Evolutionary conservation across 331 rosid genomes (phyloP).

Genomic region (Malus hybrid): DNA sequence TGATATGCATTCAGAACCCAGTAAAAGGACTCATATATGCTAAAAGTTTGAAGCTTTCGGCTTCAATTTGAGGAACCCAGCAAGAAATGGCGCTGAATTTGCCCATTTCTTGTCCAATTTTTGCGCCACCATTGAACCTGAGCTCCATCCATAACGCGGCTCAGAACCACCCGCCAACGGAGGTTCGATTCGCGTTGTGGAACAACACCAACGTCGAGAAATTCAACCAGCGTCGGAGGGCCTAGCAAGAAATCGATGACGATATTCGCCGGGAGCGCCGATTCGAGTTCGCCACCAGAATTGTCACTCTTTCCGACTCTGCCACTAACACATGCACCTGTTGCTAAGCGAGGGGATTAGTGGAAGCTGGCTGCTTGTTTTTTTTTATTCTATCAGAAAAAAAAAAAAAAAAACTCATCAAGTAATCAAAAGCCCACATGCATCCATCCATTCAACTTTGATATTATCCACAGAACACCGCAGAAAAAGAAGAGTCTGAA

Average conservation of each 20-base stretch:
- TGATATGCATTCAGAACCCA: neutral
- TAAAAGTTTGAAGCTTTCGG: neutral
- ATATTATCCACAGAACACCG: too few species aligned
- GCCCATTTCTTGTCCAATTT: constrained; percentile 36
- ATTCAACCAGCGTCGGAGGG: constrained; percentile 54
- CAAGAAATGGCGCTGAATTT: constrained; percentile 44
- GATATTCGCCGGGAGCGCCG: constrained; percentile 73
- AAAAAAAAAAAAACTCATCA: too few species aligned
- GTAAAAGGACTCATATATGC: neutral
- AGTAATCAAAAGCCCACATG: too few species aligned
- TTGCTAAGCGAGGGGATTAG: too few species aligned
- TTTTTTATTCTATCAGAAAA: too few species aligned
- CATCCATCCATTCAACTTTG: too few species aligned
- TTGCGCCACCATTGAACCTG: constrained; percentile 9
- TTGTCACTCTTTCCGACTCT: constrained; percentile 20
- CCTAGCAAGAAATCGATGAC: constrained; percentile 57
- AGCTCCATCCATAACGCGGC: constrained; percentile 11
- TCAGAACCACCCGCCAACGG: constrained; percentile 23
- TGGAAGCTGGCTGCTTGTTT: too few species aligned
- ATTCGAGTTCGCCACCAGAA: constrained; percentile 47
- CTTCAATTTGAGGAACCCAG: neutral
- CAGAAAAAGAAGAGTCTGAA: too few species aligned
- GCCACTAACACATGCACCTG: neutral
- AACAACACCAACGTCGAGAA: constrained; percentile 62
- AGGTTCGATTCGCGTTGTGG: constrained; percentile 45